Conservation (phyloP, 2,329 filamentous ascomycete species). For the Paecilomyces sp. region DNA sequence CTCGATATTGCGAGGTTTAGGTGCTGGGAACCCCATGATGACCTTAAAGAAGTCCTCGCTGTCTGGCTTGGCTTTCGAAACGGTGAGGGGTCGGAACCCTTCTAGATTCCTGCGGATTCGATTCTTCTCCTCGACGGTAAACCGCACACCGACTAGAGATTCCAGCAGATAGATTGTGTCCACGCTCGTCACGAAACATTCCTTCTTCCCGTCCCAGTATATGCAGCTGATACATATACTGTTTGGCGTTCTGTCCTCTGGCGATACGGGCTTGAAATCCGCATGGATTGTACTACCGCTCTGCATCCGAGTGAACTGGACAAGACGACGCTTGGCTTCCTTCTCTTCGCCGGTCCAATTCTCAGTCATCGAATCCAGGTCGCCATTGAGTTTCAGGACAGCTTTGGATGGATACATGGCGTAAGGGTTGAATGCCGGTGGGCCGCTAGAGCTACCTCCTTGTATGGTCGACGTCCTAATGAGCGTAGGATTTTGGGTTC, state of each 20-base stretch:
- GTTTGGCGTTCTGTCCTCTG: slow-evolving; percentile 71
- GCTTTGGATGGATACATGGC: slow-evolving; percentile 79
- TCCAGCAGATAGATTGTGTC: slow-evolving; percentile 95
- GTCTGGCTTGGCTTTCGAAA: slow-evolving; percentile 86
- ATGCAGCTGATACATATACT: slow-evolving; percentile 97
- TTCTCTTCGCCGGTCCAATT: slow-evolving; percentile 79
- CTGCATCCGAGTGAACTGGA: slow-evolving; percentile 81
- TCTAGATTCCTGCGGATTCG: slow-evolving; percentile 92
- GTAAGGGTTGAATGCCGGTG: slow-evolving; percentile 65
- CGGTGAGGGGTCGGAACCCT: slow-evolving; percentile 84
- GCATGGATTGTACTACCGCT: slow-evolving; percentile 73
- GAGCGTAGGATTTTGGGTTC: slow-evolving; percentile 49
- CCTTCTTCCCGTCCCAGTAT: slow-evolving; percentile 84
- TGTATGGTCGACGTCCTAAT: slow-evolving; percentile 63
- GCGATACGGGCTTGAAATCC: slow-evolving; percentile 69
- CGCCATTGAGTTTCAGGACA: slow-evolving; percentile 73
- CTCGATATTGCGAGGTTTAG: slow-evolving; percentile 95
- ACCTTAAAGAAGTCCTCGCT: slow-evolving; percentile 98
- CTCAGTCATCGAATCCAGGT: slow-evolving; percentile 75
- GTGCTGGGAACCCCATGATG: slow-evolving; percentile 94
- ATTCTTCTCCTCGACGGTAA: slow-evolving; percentile 98
- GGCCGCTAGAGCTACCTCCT: slow-evolving; percentile 41
- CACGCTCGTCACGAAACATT: slow-evolving; percentile 91
- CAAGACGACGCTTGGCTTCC: slow-evolving; percentile 70
- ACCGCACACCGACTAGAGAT: slow-evolving; percentile 75